phyloP scores from a whole-genome alignment of 306 rosid species.

The Prunus davidiana region DNA sequence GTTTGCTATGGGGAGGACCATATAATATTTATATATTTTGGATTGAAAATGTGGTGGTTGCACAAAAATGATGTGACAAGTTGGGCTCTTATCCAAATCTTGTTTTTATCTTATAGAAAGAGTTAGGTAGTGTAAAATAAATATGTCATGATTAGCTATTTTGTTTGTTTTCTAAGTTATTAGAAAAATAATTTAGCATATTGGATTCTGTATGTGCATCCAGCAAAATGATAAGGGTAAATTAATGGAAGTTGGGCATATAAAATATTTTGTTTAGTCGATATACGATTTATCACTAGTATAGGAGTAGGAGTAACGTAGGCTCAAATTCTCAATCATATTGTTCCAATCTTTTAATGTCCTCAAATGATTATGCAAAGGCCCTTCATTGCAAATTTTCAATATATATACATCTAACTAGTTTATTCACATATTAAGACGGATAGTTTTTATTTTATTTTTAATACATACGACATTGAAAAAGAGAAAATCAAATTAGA shows the following conservation, averaged over 20 bases:
- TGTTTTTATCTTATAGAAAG: not conserved
- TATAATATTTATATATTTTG: not conserved
- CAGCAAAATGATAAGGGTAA: not conserved
- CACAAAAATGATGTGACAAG: constrained; percentile 4
- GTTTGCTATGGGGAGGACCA: not conserved
- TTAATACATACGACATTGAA: not conserved
- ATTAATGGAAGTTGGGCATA: not conserved
- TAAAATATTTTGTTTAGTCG: too few species aligned
- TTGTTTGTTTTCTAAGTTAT: not conserved
- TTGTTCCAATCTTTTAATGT: not conserved
- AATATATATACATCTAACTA: not conserved
- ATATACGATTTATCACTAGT: too few species aligned
- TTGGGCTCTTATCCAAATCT: not conserved
- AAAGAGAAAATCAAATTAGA: too few species aligned
- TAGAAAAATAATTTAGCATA: not conserved
- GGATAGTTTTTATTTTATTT: not conserved
- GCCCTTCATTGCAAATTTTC: too few species aligned
- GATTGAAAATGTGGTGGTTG: not conserved
- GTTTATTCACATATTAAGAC: not conserved
- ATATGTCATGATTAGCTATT: not conserved
- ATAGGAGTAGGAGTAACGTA: not conserved
- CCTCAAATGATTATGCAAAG: not conserved
- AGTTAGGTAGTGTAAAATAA: not conserved
- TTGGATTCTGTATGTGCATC: not conserved
- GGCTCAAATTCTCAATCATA: not conserved